Conservation (phyloP, 352 stramenopile species). For the Peronospora destructor region DNA sequence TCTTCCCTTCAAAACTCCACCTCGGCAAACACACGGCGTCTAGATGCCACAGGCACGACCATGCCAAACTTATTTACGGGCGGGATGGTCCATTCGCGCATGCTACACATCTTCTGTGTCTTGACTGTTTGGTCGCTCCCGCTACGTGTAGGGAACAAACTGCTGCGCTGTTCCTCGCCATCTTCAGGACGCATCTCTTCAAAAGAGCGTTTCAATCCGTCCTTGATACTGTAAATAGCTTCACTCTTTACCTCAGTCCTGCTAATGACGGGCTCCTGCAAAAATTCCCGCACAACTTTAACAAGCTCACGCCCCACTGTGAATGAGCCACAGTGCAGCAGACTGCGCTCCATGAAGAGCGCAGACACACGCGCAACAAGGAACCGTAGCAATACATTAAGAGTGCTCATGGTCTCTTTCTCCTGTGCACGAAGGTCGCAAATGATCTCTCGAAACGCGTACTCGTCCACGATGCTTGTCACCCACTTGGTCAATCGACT, state of each 20-base stretch:
- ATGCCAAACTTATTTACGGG: conserved; percentile 37
- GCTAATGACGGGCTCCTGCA: conserved; percentile 42
- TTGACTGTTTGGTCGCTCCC: conserved; percentile 34
- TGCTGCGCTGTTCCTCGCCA: conserved; percentile 20
- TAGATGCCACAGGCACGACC: conserved; percentile 34
- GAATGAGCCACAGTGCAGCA: conserved; percentile 50
- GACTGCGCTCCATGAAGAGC: conserved; percentile 48
- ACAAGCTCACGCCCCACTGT: conserved; percentile 47
- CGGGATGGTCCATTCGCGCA: conserved; percentile 39
- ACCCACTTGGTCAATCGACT: conserved; percentile 69
- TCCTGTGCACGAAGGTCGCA: conserved; percentile 49
- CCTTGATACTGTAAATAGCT: conserved; percentile 12
- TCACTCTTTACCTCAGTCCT: conserved; percentile 12
- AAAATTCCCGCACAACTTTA: conserved; percentile 54
- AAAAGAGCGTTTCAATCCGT: conserved; percentile 46
- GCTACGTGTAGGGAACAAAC: conserved; percentile 32
- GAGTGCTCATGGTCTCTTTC: conserved; percentile 65
- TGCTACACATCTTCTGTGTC: conserved; percentile 52
- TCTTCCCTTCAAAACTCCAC: conserved; percentile 50
- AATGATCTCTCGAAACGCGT: conserved; percentile 57
- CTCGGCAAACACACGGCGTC: conserved; percentile 68
- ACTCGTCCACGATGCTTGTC: conserved; percentile 66
- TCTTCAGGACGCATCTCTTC: conserved; percentile 47
- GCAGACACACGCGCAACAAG: conserved; percentile 56
- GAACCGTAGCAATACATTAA: conserved; percentile 70